Conservation (phyloP, 441 rosid species). For the Sinapis alba region DNA sequence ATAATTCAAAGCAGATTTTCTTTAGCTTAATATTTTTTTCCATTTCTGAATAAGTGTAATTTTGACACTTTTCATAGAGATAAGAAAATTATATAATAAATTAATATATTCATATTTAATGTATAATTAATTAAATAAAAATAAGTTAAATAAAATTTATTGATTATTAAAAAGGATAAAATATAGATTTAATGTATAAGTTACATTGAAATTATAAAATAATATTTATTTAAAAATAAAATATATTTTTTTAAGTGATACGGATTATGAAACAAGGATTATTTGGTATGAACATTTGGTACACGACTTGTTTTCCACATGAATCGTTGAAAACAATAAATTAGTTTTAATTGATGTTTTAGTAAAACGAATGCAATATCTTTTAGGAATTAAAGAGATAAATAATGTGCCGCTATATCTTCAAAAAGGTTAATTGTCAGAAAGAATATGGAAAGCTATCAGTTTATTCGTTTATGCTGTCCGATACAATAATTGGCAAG, state of each 20-base stretch:
- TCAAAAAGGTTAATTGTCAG: slow-evolving; percentile 24
- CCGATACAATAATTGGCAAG: slow-evolving; percentile 25
- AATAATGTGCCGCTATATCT: not conserved
- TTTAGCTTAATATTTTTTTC: slow-evolving; percentile 7
- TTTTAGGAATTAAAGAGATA: not conserved
- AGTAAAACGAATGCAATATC: not conserved
- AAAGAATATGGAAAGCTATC: not conserved
- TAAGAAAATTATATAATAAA: too few relatives aligned
- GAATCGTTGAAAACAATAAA: not conserved
- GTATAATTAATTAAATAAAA: too few relatives aligned
- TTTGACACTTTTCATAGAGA: too few relatives aligned
- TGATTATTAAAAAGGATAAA: too few relatives aligned
- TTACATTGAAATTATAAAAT: too few relatives aligned
- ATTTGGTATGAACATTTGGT: not conserved
- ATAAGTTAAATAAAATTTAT: too few relatives aligned
- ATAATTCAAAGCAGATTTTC: not conserved
- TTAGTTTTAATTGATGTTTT: not conserved
- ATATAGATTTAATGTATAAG: too few relatives aligned
- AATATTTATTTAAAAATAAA: too few relatives aligned
- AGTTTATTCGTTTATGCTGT: slow-evolving; percentile 9
- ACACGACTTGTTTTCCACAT: not conserved
- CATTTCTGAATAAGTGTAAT: too few relatives aligned
- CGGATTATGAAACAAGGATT: too few relatives aligned
- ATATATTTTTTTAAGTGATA: too few relatives aligned
- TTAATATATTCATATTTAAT: too few relatives aligned